These are phyloP conservation scores for Hericium alpestre DNA, from an alignment of 768 basidiomycete genomes.

Conservation along the genomic window DNA sequence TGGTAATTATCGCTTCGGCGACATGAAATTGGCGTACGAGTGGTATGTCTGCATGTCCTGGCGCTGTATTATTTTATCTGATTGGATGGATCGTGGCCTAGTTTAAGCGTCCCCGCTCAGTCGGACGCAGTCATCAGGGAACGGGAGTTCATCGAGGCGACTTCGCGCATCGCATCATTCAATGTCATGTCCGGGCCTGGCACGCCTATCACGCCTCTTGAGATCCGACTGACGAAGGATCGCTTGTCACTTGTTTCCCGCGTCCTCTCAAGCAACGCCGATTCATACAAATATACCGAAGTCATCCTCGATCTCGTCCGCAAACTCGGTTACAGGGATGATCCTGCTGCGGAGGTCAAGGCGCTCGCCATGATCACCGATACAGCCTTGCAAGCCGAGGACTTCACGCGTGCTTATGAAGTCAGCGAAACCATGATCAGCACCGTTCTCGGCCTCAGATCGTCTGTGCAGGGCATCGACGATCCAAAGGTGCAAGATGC, in stretches of 20 bases:
- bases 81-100: conserved; percentile 21
- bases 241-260: conserved; percentile 78
- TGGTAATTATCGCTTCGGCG: conserved; percentile 85
- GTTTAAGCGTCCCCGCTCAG: conserved; percentile 62
- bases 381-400: conserved; percentile 73
- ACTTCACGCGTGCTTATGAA: conserved; percentile 66
- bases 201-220: conserved; percentile 76
- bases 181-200: conserved; percentile 68
- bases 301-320: conserved; percentile 83
- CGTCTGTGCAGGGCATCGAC: conserved; percentile 19
- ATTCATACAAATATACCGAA: conserved; percentile 86
- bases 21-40: conserved; percentile 95
- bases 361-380: conserved; percentile 85
- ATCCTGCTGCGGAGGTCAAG: conserved; percentile 70
- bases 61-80: not conserved
- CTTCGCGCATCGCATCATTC: conserved; percentile 89
- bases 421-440: conserved; percentile 64
- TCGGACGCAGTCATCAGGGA: conserved; percentile 58
- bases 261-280: conserved; percentile 73
- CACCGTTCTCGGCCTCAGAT: conserved; percentile 40
- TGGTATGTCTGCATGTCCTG: conserved; percentile 45
- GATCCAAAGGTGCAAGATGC: conserved; percentile 44
- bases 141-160: conserved; percentile 94
- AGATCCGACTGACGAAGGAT: conserved; percentile 87
- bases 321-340: conserved; percentile 73